Evolutionary conservation across 2,329 filamentous ascomycete genomes (phyloP), one percentile per base, ranked within the genome.

Genomic region (Colletotrichum sp.): DNA sequence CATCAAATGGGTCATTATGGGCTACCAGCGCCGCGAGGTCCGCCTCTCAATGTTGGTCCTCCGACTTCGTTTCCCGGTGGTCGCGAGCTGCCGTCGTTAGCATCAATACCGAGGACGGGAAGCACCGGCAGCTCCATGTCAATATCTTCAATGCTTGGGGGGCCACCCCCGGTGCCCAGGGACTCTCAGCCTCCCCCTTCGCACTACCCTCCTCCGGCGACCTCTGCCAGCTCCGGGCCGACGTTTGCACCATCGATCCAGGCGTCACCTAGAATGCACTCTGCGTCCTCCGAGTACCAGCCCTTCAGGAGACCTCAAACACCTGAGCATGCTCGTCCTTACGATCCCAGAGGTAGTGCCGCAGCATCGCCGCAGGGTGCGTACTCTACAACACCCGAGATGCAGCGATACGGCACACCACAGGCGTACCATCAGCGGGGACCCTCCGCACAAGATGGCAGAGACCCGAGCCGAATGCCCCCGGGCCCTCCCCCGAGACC

Each of bases 281-380:
- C 88, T 30, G 85, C 89, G 4, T 86, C 89, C 1, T 84, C 91
- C 76, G 93, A 94, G 22, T 93, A 94, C 77, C 87, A 86, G 68
- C 88, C 90, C 7, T 93, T 90, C 82, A 89, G 93, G 77, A 89
- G 93, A 76, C 94, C 94, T 4, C 92, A 94, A 74, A 95, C 94
- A 0, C 94, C 94, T n/a, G 94, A 95, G 61, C 92, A 93, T 77
- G 87, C 89, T 63, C 89, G 91, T 80, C 86, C 86, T 71, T 91
- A 92, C 85, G 88, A 87, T 77, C 85, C 84, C 52, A 85, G 89
- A 80, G 86, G 85, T 29, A 84, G 85, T 77, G 81, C 85, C 5
- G 87, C 86, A 19, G 87, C 86, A 6, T 91, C 90, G 16, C 89
- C 89, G 8, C 85, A 89, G 79, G 86, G 85, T 70, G 83, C 87